Evolutionary conservation across 73 alveolate species (phyloP).

Genomic region (Symbiodinium pilosum): DNA sequence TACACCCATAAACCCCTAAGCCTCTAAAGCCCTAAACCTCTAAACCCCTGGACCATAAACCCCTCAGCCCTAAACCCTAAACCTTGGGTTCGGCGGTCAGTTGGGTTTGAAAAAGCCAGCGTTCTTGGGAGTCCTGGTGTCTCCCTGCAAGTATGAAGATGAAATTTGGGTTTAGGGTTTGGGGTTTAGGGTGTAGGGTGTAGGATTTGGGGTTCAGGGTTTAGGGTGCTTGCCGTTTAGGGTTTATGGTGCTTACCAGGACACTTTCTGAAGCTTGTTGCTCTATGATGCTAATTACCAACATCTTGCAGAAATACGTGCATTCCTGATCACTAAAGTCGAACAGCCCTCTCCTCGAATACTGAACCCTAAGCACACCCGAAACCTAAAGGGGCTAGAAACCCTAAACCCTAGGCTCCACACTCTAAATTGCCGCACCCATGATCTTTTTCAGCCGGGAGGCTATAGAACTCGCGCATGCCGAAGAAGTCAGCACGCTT

Average conservation of each 20-base stretch:
- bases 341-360: no score
- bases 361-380: background rate
- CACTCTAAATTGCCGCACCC: background rate
- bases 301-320: no score
- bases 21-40: no score
- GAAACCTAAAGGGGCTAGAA: background rate
- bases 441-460: background rate
- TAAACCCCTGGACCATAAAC: no score
- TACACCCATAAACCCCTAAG: no score
- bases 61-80: background rate
- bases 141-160: no score
- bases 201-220: background rate
- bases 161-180: background rate
- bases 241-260: background rate
- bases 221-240: background rate
- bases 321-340: no score
- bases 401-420: background rate
- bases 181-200: background rate
- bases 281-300: no score
- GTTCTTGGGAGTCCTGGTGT: no score
- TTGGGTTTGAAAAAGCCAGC: no score
- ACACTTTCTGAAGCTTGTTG: no score
- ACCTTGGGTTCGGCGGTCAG: no score
- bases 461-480: conserved; percentile 93
- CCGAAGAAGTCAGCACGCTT: conserved; percentile 91